phyloP scores from a whole-genome alignment of 1,284 basidiomycete genomes.

The Sphaerobolus stellatus region DNA sequence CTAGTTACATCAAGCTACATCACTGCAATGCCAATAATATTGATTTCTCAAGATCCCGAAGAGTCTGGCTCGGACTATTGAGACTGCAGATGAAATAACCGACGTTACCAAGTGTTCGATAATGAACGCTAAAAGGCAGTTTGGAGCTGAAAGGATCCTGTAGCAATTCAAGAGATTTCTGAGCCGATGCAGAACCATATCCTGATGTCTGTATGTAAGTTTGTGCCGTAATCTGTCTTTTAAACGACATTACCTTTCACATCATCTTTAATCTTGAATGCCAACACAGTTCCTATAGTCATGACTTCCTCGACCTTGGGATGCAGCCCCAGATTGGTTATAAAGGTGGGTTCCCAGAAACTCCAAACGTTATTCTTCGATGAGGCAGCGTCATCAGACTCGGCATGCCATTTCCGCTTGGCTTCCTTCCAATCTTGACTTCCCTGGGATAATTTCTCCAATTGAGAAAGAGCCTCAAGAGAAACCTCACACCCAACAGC shows the following conservation, averaged over 20 bases:
- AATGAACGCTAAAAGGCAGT: slow-evolving; percentile 75
- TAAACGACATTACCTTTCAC: slow-evolving; percentile 47
- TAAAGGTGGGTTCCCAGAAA: slow-evolving; percentile 81
- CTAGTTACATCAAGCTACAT: too few relatives aligned
- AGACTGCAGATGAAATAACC: slow-evolving; percentile 95
- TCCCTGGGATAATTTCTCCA: slow-evolving; percentile 47
- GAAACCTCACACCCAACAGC: slow-evolving; percentile 92
- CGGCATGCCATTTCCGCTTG: slow-evolving; percentile 44
- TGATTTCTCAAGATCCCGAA: slow-evolving; percentile 62
- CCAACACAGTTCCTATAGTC: slow-evolving; percentile 87
- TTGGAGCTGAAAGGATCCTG: slow-evolving; percentile 26
- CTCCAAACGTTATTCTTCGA: slow-evolving; percentile 62
- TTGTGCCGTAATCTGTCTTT: slow-evolving; percentile 19
- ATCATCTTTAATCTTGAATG: slow-evolving; percentile 71
- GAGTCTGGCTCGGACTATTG: slow-evolving; percentile 59
- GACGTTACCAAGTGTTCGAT: slow-evolving; percentile 87
- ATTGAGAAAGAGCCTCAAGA: slow-evolving; percentile 70
- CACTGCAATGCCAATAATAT: too few relatives aligned
- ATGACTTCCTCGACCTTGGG: slow-evolving; percentile 71
- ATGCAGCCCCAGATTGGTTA: slow-evolving; percentile 60
- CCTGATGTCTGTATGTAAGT: slow-evolving; percentile 37
- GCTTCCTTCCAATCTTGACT: slow-evolving; percentile 59
- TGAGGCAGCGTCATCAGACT: slow-evolving; percentile 33
- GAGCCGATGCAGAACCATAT: slow-evolving; percentile 76
- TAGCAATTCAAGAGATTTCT: slow-evolving; percentile 55